Evolutionary conservation across 2,329 filamentous ascomycete genomes (phyloP), one percentile per base, ranked within the genome.

Genomic region (Alternaria burnsii): DNA sequence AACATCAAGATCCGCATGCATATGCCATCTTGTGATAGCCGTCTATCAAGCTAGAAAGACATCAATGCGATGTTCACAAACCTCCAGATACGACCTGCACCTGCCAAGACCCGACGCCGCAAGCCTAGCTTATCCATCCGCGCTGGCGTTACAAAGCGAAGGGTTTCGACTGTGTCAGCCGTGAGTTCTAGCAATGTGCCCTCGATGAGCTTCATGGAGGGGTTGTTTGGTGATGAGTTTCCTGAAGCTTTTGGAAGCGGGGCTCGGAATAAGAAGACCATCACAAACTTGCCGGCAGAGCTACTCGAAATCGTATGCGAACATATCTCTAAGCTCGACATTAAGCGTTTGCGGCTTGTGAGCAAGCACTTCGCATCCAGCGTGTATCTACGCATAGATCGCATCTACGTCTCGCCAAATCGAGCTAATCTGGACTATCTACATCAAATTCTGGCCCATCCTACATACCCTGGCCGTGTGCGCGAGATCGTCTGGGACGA

Each of bases 401-500:
- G 78, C 26, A 75, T 81, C 5, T 83, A 80, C 55, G 63, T 83
- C 11, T 81, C 78, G 6, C 73, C 81, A 5, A 82, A 79, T 51
- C 73, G 74, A 4, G 70, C 73, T 22, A 78, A 82, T 52, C 64
- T 83, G 6, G 44, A 74, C 3, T 79, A 80, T 5, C 74, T 80
- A 22, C 68, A 72, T 3, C 68, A 72, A 14, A 67, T 83, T 51
- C 75, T 81, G 9, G 63, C 76, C 10, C 76, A 82, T 60, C 71
- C 77, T 5, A 57, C 42, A 1, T 77, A 78, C 50, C 73, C 75
- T 4, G 46, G 64, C 1, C 40, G 60, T 1, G 68, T 83, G 8
- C 61, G 48, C 4, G 80, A 83, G 55, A 74, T 83, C 5, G 71
- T 84, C 34, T 82, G 76, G 76, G 76, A 82, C 24, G 78, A 80